These are phyloP conservation scores for Plantago ovata DNA, from an alignment of 257 asterid species.

Conservation along the genomic window DNA sequence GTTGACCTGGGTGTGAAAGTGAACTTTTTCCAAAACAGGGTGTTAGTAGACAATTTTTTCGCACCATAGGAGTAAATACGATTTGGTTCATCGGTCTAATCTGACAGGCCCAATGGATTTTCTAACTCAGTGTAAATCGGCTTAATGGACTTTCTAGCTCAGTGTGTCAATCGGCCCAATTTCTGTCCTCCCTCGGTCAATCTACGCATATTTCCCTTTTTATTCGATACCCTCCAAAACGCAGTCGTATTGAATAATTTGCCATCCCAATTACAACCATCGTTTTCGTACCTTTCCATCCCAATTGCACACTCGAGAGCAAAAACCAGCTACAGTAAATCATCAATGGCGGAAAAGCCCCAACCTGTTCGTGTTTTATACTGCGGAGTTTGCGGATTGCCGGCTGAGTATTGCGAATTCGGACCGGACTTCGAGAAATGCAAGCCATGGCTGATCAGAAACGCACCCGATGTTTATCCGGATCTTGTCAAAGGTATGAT, in stretches of 20 bases:
- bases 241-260: constrained; percentile 1
- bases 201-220: not conserved
- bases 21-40: too few relatives aligned
- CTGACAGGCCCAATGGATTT: too few relatives aligned
- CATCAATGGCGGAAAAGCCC: constrained; percentile 74
- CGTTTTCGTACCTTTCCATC: too few relatives aligned
- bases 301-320: too few relatives aligned
- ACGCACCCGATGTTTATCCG: constrained; percentile 75
- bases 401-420: constrained; percentile 96
- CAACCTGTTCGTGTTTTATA: constrained; percentile 61
- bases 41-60: too few relatives aligned
- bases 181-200: too few relatives aligned
- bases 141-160: too few relatives aligned
- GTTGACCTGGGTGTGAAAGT: too few relatives aligned
- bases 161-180: too few relatives aligned
- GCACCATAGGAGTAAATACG: too few relatives aligned
- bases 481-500: constrained; percentile 72
- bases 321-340: constrained; percentile 1
- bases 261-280: not conserved
- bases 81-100: too few relatives aligned
- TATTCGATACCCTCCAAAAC: constrained; percentile 5
- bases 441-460: constrained; percentile 90
- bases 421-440: constrained; percentile 93
- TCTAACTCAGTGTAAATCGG: too few relatives aligned
- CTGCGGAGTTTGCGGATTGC: constrained; percentile 85